Base-by-base conservation (phyloP, 169 alveolate genomes). In the Plasmodium yoelii region DNA sequence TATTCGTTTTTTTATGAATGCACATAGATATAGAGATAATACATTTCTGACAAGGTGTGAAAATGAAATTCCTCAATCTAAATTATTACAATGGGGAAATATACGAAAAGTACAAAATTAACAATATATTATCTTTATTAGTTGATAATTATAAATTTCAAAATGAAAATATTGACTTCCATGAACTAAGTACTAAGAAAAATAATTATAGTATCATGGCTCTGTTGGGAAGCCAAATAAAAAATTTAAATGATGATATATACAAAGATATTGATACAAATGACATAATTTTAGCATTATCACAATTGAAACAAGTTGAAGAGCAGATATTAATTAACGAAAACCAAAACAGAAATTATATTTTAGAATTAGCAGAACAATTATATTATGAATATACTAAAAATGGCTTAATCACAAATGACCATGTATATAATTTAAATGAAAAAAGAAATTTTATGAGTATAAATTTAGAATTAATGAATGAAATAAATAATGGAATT, bases 171-270 rank as follows among this genome's bases (percentile, higher is more conserved):
- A 64, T 77, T 15, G 77, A 77, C 26, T 63, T 77, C 57, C 22
- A 77, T 44, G 88, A 77, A 64, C 64, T 77, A 69, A 77, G 88
- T 34, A 77, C 49, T 56, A 77, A 57, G 18, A 77, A 77, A 59
- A 77, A 77, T 69, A 77, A 77, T 69, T 77, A 77, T 42, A 77
- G 88, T 44, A 77, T 77, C 24, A 77, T 77, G 88, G 88, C 88
- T 6, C 71, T 77, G 44, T 64, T 77, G 49, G 88, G 88, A 26
- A 77, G 88, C 46, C 88, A 77, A 57, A 63, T 77, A 12, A 77
- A 77, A 64, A 77, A 77, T 51, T n/a, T 77, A 28, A 77, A 77
- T 56, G 77, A 77, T 68, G 88, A 77, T 56, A 53, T 77, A 51
- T 77, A 77, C 15, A 77, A 77, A 77, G 75, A 77, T 39, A 77